phyloP scores from a whole-genome alignment of 441 rosid genomes.

The Raphanus hybrid region DNA sequence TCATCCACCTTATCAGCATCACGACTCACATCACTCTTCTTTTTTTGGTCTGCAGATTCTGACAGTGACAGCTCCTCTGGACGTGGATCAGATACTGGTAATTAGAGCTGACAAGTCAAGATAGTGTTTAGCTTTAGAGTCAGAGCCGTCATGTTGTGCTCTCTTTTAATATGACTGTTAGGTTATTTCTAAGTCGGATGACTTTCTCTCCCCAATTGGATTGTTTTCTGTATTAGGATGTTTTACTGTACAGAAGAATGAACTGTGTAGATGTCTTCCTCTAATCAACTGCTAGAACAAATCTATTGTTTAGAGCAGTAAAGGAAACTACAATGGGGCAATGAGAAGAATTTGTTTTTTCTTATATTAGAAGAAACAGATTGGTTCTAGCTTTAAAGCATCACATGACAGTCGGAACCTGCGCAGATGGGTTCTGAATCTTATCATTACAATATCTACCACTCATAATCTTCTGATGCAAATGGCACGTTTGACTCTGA shows the following conservation, averaged over 20 bases:
- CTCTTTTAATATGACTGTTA: slow-evolving; percentile 20
- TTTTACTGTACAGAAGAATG: slow-evolving; percentile 36
- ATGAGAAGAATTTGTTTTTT: neutral
- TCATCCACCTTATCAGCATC: slow-evolving; percentile 14
- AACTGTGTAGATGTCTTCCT: slow-evolving; percentile 12
- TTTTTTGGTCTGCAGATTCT: slow-evolving; percentile 57
- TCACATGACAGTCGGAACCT: neutral
- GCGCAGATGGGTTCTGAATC: neutral
- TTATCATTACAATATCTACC: slow-evolving; percentile 67
- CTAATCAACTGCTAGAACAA: slow-evolving; percentile 14
- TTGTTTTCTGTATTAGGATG: slow-evolving; percentile 27
- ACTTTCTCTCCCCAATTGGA: slow-evolving; percentile 6
- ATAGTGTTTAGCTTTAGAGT: slow-evolving; percentile 46
- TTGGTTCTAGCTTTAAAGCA: slow-evolving; percentile 7
- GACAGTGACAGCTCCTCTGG: slow-evolving; percentile 71
- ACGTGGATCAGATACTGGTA: slow-evolving; percentile 66
- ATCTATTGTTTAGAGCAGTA: slow-evolving; percentile 15
- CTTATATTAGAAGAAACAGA: neutral
- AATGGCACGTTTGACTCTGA: slow-evolving; percentile 28
- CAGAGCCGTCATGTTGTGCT: slow-evolving; percentile 34
- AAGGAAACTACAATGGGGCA: neutral
- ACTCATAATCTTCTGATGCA: slow-evolving; percentile 57
- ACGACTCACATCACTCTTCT: slow-evolving; percentile 23
- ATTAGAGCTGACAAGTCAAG: slow-evolving; percentile 44
- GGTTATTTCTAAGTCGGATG: slow-evolving; percentile 22